Evolutionary conservation across 1,284 basidiomycete genomes (phyloP), one percentile per base, ranked within the genome.

Genomic region (Clitocybe nebularis): DNA sequence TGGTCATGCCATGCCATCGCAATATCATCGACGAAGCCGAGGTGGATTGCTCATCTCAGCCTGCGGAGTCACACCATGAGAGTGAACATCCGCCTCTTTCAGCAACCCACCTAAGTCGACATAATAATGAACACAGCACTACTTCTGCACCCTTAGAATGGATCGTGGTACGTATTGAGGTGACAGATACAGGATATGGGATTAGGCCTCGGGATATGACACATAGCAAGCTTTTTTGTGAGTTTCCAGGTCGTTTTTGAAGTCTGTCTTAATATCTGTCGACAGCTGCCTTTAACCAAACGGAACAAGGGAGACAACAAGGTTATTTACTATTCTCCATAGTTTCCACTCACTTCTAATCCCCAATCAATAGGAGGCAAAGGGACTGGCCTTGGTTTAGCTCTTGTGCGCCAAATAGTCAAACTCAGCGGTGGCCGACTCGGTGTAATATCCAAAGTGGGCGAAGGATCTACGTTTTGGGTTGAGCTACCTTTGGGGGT

Each of bases 381-480:
- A 66, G 91, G 91, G 2, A 91, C 88, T 0, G 90, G 90, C 2
- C 68, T 93, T n/a, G 92, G 91, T 9, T 63, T 94, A 14, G 90
- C 90, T 1, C 75, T 94, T 14, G 89, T 93, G n/a, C 74, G 89
- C 28, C 89, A 91, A 58, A 93, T 95, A 44, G 87, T 95, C 49
- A 89, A 86, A 62, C 70, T 91, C 23, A 84, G 77, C 41, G 82
- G 85, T 6, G 92, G 91, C 4, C 75, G 89, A 16, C 67, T 93
- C 7, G 89, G 91, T n/a, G 75, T 86, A 14, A 67, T 64, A 47
- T 84, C 81, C 4, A 79, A 79, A 57, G 66, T 75, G 1, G 72
- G 73, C 4, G 62, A 71, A 51, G 85, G 85, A 8, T 85, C 81
- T 21, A 85, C 80, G 7, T 88, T 89, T 60, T 87, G 83, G 84